These are phyloP conservation scores for Phoma herbarum DNA, from an alignment of 2,329 filamentous ascomycete species.

Conservation along the genomic window DNA sequence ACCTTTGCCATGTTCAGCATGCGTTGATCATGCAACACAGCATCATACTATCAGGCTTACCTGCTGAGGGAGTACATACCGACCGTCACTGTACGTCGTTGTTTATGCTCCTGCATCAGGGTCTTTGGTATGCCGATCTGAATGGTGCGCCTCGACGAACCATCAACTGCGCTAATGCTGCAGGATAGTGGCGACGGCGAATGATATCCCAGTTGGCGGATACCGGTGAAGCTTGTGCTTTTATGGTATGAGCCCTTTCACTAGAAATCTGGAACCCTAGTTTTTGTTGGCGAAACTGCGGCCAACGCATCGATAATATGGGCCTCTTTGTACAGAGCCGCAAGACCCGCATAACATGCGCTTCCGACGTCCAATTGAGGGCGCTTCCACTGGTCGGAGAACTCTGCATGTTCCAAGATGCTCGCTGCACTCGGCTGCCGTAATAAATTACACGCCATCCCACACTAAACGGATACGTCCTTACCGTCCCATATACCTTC, in stretches of 20 bases:
- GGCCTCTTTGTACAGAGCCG: constrained; percentile 56
- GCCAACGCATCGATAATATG: constrained; percentile 84
- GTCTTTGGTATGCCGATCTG: constrained; percentile 47
- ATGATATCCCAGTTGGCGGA: constrained; percentile 42
- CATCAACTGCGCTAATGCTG: constrained; percentile 47
- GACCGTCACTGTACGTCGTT: constrained; percentile 43
- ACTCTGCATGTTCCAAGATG: constrained; percentile 50
- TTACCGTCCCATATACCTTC: constrained; percentile 45
- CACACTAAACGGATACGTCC: constrained; percentile 50
- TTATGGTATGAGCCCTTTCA: constrained; percentile 46
- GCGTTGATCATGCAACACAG: constrained; percentile 22
- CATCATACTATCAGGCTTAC: constrained; percentile 46
- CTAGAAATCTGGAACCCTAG: constrained; percentile 52
- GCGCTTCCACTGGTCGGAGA: constrained; percentile 65
- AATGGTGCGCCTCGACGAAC: constrained; percentile 48
- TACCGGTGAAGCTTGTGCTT: constrained; percentile 52
- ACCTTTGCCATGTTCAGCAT: constrained; percentile 31
- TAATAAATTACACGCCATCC: constrained; percentile 54
- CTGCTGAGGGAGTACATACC: constrained; percentile 39
- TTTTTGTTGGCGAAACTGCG: constrained; percentile 80
- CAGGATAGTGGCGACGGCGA: constrained; percentile 49
- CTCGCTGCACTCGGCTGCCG: constrained; percentile 51
- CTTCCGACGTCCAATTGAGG: constrained; percentile 49
- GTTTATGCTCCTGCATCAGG: constrained; percentile 46
- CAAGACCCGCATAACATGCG: constrained; percentile 52